Evolutionary conservation across 129 eudicot genomes (phyloP).

Genomic region (Arctium minus): DNA sequence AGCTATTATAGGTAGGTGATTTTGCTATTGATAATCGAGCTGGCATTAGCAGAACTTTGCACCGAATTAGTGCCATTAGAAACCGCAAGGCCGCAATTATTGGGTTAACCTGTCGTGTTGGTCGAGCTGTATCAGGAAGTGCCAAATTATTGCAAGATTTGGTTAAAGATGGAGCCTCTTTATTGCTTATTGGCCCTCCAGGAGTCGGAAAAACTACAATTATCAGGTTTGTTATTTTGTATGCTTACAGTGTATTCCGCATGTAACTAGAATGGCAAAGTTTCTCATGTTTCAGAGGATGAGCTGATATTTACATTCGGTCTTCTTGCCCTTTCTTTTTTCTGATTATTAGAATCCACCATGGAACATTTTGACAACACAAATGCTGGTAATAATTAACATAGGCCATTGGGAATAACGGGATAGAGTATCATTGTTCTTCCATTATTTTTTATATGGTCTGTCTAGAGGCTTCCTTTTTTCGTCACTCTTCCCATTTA

Average conservation of each 20-base stretch:
- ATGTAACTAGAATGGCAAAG: background rate
- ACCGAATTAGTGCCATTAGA: constrained; percentile 90
- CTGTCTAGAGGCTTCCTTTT: too few species aligned
- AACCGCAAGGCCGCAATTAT: constrained; percentile 80
- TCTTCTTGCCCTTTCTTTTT: background rate
- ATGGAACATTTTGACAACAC: background rate
- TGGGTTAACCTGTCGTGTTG: constrained; percentile 96
- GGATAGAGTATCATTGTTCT: background rate
- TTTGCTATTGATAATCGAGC: constrained; percentile 94
- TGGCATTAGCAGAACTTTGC: constrained; percentile 93
- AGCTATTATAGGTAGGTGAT: constrained; percentile 75
- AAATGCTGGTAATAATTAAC: background rate
- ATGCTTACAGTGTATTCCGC: background rate
- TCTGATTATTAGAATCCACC: background rate
- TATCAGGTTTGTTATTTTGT: constrained; percentile 52
- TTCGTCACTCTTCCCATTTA: too few species aligned
- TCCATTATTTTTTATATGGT: background rate
- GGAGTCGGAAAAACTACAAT: constrained; percentile 97
- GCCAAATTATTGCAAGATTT: constrained; percentile 81
- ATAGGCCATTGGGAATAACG: background rate
- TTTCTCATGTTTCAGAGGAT: background rate
- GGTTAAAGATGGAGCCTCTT: constrained; percentile 85
- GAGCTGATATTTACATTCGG: background rate
- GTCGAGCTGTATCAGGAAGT: constrained; percentile 95
- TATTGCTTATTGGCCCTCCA: constrained; percentile 95